Percentiles rank a stretch among this genome's conserved stretches.
Conservation (phyloP, 345 rosid species). For the Erucastrum elatum region DNA sequence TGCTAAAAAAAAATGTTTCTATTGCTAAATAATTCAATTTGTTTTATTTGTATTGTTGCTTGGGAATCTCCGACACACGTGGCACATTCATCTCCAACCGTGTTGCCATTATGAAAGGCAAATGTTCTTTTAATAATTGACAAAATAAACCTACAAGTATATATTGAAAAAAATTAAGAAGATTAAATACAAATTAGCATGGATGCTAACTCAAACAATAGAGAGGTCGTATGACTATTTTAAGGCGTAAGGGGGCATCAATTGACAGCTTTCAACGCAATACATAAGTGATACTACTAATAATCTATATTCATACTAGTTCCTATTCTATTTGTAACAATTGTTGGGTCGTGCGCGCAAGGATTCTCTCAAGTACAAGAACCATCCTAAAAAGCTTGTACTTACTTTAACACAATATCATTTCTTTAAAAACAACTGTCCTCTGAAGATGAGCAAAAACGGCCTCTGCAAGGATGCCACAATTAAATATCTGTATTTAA, state of each 20-base stretch:
- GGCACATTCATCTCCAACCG: conserved; percentile 12
- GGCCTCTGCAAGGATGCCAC: not conserved
- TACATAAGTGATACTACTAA: not conserved
- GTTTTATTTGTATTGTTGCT: not conserved
- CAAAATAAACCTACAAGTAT: not conserved
- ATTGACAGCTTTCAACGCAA: conserved; percentile 17
- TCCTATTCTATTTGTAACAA: not conserved
- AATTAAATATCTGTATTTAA: no score
- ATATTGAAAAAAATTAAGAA: not conserved
- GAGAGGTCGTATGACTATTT: conserved; percentile 16
- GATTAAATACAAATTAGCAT: not conserved
- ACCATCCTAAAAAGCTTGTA: not conserved
- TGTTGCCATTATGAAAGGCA: not conserved
- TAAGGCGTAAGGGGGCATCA: conserved; percentile 20
- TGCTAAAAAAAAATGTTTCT: no score
- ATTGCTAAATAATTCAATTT: not conserved
- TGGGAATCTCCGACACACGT: conserved; percentile 26
- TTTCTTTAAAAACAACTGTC: not conserved
- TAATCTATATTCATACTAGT: not conserved
- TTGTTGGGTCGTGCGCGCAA: conserved; percentile 30
- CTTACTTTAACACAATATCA: not conserved
- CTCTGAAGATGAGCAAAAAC: not conserved
- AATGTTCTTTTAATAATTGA: not conserved
- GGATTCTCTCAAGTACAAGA: not conserved
- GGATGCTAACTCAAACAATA: not conserved